phyloP scores from a whole-genome alignment of 371 early-diverging fungal genomes.

The Mortierella sp. region DNA sequence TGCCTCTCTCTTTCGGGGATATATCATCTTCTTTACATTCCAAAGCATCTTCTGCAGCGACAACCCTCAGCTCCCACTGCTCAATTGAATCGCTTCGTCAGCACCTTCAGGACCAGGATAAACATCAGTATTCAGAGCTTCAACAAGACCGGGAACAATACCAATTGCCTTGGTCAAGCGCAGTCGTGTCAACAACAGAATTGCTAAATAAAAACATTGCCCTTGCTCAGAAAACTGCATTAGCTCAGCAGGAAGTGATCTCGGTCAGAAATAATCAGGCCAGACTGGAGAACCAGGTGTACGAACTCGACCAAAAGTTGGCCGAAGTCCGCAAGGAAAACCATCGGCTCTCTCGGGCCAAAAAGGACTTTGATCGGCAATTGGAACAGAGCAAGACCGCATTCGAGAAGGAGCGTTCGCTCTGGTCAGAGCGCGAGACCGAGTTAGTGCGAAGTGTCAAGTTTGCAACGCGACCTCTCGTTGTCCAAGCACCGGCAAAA shows the following conservation, averaged over 20 bases:
- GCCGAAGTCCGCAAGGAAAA: constrained; percentile 43
- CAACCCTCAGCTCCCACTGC: constrained; percentile 17
- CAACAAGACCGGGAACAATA: constrained; percentile 12
- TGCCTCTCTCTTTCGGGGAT: no score
- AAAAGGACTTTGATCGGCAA: constrained; percentile 49
- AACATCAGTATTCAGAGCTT: constrained; percentile 13
- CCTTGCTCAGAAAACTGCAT: constrained; percentile 52
- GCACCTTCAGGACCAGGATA: constrained; percentile 9
- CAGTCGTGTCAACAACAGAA: constrained; percentile 10
- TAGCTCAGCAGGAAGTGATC: constrained; percentile 56
- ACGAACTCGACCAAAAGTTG: constrained; percentile 56
- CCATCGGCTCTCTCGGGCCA: constrained; percentile 52
- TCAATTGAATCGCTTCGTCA: constrained; percentile 18
- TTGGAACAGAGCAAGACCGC: constrained; percentile 43
- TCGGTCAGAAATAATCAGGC: constrained; percentile 55
- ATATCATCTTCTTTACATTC: no score
- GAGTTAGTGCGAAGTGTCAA: constrained; percentile 55
- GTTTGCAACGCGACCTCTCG: constrained; percentile 50
- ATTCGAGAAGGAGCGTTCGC: constrained; percentile 56
- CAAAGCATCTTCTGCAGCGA: no score
- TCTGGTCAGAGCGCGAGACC: constrained; percentile 55
- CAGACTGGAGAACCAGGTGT: constrained; percentile 59
- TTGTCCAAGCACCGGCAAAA: constrained; percentile 54
- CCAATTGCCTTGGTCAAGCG: no score
- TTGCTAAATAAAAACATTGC: constrained; percentile 41